Evolutionary conservation across 1,284 basidiomycete species (phyloP), one percentile per base, ranked within the genome.

Genomic region (Rhodotorula sp.): DNA sequence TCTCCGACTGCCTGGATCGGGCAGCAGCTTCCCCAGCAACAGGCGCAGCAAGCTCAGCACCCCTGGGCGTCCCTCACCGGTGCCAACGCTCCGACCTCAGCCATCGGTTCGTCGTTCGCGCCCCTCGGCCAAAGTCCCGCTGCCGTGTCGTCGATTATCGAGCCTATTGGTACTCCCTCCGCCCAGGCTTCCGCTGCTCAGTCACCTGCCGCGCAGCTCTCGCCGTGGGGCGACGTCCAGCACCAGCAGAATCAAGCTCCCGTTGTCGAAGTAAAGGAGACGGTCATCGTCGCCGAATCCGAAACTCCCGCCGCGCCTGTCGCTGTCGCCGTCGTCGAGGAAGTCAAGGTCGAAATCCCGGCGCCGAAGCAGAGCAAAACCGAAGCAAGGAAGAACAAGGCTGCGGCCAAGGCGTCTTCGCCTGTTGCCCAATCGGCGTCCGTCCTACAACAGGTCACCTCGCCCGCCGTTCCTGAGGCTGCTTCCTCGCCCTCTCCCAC

Each of bases 301-400:
- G 46, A 13, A 17, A 47, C 56, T 19, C 17, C 56, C 17, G n/a
- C 44, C 22, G 53, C 57, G 24, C 57, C 66, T 29, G 81, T 80
- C 19, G 81, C 80, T 7, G 81, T 79, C 79, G 79, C 80, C 22
- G 70, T 77, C 59, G 74, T 72, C 32, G 78, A 80, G 60, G 79
- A 81, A 36, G 78, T 79, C 47, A 87, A 86, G 79, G 78, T 81
- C 39, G 84, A 84, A 74, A 64, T 67, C 24, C 74, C 81, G 13
- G 76, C 82, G 0, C 79, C 81, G n/a, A 44, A 57, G 52, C 55
- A 64, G 44, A 36, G 6, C 11, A 19, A 24, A 22, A 34, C 32
- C 54, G 54, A 44, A 17, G 34, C 30, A 47, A 56, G 49, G 51
- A 44, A 39, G 56, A 46, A 46, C 44, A 59, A 66, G 56, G 47